Evolutionary conservation across 345 rosid species (phyloP), one percentile per base, ranked within the genome.

Genomic region (Microthlaspi erraticum): DNA sequence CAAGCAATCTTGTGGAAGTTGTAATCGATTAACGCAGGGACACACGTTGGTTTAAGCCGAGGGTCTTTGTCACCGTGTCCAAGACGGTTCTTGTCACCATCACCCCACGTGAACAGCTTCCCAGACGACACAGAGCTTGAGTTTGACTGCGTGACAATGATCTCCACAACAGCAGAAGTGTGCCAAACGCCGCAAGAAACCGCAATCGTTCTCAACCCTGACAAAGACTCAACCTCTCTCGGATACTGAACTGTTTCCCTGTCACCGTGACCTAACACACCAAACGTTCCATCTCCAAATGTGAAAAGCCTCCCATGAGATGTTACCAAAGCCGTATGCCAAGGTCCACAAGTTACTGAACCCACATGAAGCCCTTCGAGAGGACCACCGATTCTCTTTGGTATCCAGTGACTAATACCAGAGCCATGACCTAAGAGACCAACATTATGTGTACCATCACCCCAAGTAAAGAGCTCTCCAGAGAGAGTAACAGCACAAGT

Each of bases 121-220:
- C 95, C 99, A 5, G 91, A 87, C 18, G 89, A 85, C 57, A 79
- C 70, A 43, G 76, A 77, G 44, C 93, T 88, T 18, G 94, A 78
- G 78, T 85, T 91, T 49, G 95, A 89, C 78, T 84, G 95, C n/a
- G 93, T 81, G 56, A 81, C 97, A 50, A 94, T 88, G 68, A 94
- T 90, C 73, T 94, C 97, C 52, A 94, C 99, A 42, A 91, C 84
- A 62, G 99, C 97, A 81, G 99, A 95, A 48, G 99, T 91, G 74
- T 94, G 99, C 99, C 99, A 94, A 59, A 91, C 99, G 32, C 99
- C 99, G 61, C 97, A 94, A 23, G 97, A 90, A 66, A 85, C 96
- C 20, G 93, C 88, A 66, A 88, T 86, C 2, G 95, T 91, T 75
- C 90, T 84, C 73, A 91, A 79, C 46, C 99, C 99, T 0, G 87